Evolutionary conservation across 331 rosid species (phyloP), one percentile per base, ranked within the genome.

Genomic region (Pyrus hybrid): DNA sequence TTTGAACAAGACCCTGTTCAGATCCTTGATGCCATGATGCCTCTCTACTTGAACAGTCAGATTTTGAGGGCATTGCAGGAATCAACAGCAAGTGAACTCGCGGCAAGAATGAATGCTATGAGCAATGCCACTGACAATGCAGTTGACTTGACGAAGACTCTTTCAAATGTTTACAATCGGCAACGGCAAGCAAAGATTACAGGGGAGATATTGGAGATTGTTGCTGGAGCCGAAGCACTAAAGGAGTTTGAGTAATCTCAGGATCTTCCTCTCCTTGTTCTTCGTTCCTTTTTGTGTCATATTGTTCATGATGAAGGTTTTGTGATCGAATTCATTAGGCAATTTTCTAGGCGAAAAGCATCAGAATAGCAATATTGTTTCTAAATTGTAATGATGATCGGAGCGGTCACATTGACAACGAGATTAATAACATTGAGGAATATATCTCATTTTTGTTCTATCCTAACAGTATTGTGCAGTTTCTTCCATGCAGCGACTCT

Each of bases 1-100:
- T 93, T 91, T 51, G 97, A 93, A 54, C 98, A 93, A 72, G 93
- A 93, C 57, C 98, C 97, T 13, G 93, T 80, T 84, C 89, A 87
- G 87, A 93, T 93, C 80, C 84, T 91, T 68, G 96, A 93, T 85
- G 98, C 92, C 12, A 86, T 93, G 96, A 77, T 93, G 93, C 97
- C 98, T 28, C 83, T 93, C 43, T 93, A 93, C 79, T 71, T 93
- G 85, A 93, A 93, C 66, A 85, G 92, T 65, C 97, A 91, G 84
- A 77, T 91, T 45, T 71, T 93, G 81, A 86, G 85, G 79, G 91
- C 86, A 8, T 85, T 93, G 87, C 96, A 93, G 77, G 98, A 93
- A 79, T 88, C 97, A 11, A 60, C 72, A 37, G 97, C 97, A 21
- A 93, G 98, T 76, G 98, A 93, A 72, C 90, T 93, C 2, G 97